Conservation (phyloP, 2,329 filamentous ascomycete species). For the Venturia oleaginea region DNA sequence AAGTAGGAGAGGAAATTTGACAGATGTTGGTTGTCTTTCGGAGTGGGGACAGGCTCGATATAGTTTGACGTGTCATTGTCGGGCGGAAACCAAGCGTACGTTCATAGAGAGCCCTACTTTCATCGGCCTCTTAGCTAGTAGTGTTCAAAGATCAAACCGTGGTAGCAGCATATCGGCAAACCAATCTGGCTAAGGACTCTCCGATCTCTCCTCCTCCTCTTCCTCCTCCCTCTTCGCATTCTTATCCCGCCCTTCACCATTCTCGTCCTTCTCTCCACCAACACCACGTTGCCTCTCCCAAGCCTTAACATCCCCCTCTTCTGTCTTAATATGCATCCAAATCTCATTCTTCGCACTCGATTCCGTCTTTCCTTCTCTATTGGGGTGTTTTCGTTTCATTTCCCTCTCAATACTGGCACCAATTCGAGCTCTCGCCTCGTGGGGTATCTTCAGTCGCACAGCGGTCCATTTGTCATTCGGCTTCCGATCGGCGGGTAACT, state of each 20-base stretch:
- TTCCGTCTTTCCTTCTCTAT: constrained; percentile 21
- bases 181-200: neutral
- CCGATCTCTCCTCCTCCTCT: neutral
- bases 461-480: constrained; percentile 52
- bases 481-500: constrained; percentile 43
- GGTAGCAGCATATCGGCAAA: too few relatives aligned
- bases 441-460: constrained; percentile 46
- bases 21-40: too few relatives aligned
- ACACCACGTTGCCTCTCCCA: constrained; percentile 9
- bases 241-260: neutral
- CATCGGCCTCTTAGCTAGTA: too few relatives aligned
- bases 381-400: constrained; percentile 29
- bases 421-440: constrained; percentile 47
- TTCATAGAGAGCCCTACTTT: too few relatives aligned
- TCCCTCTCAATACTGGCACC: constrained; percentile 36
- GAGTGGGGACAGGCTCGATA: too few relatives aligned
- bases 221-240: constrained; percentile 4
- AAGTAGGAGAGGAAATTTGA: too few relatives aligned
- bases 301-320: constrained; percentile 24
- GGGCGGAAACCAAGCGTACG: too few relatives aligned
- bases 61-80: too few relatives aligned
- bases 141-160: too few relatives aligned
- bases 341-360: constrained; percentile 35
- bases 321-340: constrained; percentile 44
- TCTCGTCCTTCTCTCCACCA: neutral